These are phyloP conservation scores for Fusarium irregulare DNA, from an alignment of 2,329 filamentous ascomycete species.

Conservation along the genomic window DNA sequence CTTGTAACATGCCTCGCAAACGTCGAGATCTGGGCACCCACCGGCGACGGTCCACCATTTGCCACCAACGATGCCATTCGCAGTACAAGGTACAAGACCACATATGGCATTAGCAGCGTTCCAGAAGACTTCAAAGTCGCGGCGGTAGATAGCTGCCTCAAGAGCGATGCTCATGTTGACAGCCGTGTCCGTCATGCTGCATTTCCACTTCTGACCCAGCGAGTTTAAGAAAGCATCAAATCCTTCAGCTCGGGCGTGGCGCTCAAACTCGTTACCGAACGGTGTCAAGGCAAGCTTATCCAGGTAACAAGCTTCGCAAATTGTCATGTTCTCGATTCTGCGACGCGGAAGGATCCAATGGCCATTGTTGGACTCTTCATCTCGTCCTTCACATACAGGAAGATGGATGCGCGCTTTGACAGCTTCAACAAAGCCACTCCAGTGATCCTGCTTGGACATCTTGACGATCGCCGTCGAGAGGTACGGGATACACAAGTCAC, in stretches of 20 bases:
- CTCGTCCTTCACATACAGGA: constrained; percentile 47
- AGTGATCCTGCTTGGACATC: constrained; percentile 43
- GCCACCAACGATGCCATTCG: constrained; percentile 45
- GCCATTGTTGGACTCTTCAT: constrained; percentile 33
- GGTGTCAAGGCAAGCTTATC: constrained; percentile 49
- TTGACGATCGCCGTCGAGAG: constrained; percentile 34
- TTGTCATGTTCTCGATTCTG: constrained; percentile 42
- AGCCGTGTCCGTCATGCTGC: constrained; percentile 39
- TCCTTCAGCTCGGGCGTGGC: constrained; percentile 20
- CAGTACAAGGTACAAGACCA: constrained; percentile 44
- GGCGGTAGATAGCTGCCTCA: constrained; percentile 39
- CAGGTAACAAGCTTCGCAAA: constrained; percentile 53
- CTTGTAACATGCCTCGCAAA: constrained; percentile 52
- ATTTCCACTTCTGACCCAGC: constrained; percentile 40
- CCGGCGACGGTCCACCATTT: constrained; percentile 51
- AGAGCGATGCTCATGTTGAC: constrained; percentile 45
- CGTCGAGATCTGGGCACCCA: constrained; percentile 36
- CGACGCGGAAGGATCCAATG: constrained; percentile 46
- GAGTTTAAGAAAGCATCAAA: constrained; percentile 42
- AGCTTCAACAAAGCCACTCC: constrained; percentile 46
- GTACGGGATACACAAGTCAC: constrained; percentile 47
- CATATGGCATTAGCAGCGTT: constrained; percentile 41
- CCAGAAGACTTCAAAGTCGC: constrained; percentile 47
- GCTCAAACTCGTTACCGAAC: constrained; percentile 47
- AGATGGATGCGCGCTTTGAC: constrained; percentile 40